These are phyloP conservation scores for Podospora anserina DNA, from an alignment of 495 filamentous ascomycete genomes.

Conservation along the genomic window DNA sequence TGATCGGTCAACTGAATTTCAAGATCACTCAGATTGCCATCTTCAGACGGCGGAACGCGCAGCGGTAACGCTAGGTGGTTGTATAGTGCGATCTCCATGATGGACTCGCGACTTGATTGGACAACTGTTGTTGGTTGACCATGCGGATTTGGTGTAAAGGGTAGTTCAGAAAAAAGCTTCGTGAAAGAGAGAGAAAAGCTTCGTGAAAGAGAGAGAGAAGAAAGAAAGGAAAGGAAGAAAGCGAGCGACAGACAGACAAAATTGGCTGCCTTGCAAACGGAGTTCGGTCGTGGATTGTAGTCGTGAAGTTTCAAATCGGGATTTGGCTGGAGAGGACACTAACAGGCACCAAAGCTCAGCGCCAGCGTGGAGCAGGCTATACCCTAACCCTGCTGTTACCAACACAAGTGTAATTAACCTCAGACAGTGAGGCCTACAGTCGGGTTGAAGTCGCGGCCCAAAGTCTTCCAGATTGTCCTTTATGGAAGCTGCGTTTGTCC, in stretches of 20 bases:
- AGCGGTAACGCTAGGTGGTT: slow-evolving; percentile 50
- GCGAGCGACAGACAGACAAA: background rate
- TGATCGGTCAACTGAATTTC: slow-evolving; percentile 36
- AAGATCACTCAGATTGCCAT: slow-evolving; percentile 38
- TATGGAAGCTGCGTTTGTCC: background rate
- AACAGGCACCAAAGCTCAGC: background rate
- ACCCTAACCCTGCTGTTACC: background rate
- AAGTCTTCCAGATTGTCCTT: background rate
- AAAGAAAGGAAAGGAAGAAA: background rate
- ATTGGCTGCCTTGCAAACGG: background rate
- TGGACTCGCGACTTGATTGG: background rate
- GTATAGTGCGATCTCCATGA: slow-evolving; percentile 25
- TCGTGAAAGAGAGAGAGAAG: background rate
- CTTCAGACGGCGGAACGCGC: slow-evolving; percentile 43
- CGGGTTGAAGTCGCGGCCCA: background rate
- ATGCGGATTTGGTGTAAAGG: background rate
- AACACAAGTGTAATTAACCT: background rate
- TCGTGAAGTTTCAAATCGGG: background rate
- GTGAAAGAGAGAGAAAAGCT: background rate
- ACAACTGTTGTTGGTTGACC: background rate
- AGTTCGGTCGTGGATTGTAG: background rate
- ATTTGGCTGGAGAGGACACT: background rate
- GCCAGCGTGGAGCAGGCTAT: background rate
- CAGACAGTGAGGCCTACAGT: background rate
- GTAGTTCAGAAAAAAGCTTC: background rate